phyloP scores from a whole-genome alignment of 139 green algal genomes.

The Desmodesmus armatus region DNA sequence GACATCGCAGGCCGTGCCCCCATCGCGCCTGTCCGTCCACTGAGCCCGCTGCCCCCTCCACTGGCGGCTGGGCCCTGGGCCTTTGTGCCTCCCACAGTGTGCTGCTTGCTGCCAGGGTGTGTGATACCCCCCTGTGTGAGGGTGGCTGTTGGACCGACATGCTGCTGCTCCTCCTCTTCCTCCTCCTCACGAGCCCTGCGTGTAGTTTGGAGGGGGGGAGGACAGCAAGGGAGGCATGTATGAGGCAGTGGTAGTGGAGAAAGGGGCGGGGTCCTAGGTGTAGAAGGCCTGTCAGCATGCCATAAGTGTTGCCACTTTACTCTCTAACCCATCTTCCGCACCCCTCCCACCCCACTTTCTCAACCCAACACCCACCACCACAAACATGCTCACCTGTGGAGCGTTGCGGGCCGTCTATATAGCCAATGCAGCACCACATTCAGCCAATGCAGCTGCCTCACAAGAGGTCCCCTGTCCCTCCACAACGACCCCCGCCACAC shows the following conservation, averaged over 20 bases:
- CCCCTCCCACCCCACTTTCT: not conserved
- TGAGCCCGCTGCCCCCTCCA: too few species aligned
- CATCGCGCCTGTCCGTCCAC: too few species aligned
- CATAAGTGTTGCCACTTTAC: not conserved
- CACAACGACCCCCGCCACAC: not conserved
- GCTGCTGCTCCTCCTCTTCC: not conserved
- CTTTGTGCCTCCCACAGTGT: not conserved
- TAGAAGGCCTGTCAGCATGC: not conserved
- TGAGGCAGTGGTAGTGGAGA: not conserved
- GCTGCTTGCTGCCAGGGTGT: not conserved
- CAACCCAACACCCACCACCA: not conserved
- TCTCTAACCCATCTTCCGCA: not conserved
- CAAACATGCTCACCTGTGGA: too few species aligned
- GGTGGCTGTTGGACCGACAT: conserved; percentile 4
- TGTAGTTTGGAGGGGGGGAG: too few species aligned
- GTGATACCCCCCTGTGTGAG: not conserved
- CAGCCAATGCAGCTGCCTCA: not conserved
- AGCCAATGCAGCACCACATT: too few species aligned
- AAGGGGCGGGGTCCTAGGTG: not conserved
- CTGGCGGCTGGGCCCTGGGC: conserved; percentile 6
- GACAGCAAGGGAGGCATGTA: not conserved
- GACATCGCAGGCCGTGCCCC: too few species aligned
- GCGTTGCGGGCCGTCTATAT: too few species aligned
- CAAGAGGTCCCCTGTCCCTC: not conserved
- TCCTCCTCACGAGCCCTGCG: conserved; percentile 31